Conservation (phyloP, 306 rosid genomes). For the Carpinus fangiana region DNA sequence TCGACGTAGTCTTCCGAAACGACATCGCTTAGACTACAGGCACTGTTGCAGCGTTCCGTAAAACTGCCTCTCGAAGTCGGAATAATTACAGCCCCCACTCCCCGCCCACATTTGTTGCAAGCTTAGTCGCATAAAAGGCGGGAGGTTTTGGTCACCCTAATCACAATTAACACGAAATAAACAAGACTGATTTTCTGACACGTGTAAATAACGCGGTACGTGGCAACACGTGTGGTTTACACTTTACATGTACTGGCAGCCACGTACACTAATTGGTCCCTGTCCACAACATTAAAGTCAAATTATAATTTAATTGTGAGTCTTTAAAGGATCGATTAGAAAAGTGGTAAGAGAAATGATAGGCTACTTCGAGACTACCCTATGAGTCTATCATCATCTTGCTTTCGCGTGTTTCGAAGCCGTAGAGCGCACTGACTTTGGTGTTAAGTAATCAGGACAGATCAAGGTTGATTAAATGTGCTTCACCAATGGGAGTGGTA, state of each 20-base stretch:
- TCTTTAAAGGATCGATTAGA: not conserved
- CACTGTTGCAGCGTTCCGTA: slow-evolving; percentile 19
- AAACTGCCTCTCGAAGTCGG: slow-evolving; percentile 13
- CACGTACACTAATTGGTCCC: slow-evolving; percentile 8
- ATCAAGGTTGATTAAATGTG: slow-evolving; percentile 2
- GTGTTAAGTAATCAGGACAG: not conserved
- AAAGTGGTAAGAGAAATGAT: not conserved
- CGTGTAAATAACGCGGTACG: slow-evolving; percentile 24
- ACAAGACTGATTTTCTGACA: slow-evolving; percentile 19
- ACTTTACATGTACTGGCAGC: not conserved
- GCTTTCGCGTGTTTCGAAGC: slow-evolving; percentile 1
- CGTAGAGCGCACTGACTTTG: slow-evolving; percentile 41
- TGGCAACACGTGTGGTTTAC: slow-evolving; percentile 30
- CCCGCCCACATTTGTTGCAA: not conserved
- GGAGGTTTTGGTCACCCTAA: slow-evolving; percentile 14
- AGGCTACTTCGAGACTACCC: not conserved
- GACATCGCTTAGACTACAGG: slow-evolving; percentile 25
- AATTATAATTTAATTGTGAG: slow-evolving; percentile 16
- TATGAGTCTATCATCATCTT: not conserved
- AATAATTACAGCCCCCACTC: slow-evolving; percentile 7
- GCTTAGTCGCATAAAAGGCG: slow-evolving; percentile 20
- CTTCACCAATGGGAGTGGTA: not conserved
- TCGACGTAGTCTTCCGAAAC: slow-evolving; percentile 20
- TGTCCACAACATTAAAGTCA: slow-evolving; percentile 17
- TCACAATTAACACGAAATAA: slow-evolving; percentile 42